phyloP scores from a whole-genome alignment of 257 asterid genomes.

The Linaria vulgaris region DNA sequence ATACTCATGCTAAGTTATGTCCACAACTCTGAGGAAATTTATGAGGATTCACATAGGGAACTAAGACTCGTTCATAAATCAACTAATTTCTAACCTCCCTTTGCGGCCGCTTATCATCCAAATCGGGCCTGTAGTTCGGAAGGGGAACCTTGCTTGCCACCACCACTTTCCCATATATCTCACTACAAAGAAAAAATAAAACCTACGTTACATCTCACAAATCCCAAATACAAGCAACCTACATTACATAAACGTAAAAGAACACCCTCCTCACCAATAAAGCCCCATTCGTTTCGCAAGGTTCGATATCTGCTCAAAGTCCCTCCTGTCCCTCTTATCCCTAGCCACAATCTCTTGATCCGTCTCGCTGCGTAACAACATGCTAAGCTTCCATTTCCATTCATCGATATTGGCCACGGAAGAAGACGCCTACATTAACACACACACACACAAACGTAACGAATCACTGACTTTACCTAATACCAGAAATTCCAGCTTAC shows the following conservation, averaged over 20 bases:
- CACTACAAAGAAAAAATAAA: conserved; percentile 43
- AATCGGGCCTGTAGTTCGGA: conserved; percentile 92
- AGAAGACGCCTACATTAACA: conserved; percentile 70
- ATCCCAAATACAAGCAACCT: conserved; percentile 22
- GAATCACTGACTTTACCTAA: not conserved
- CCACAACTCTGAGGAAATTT: not conserved
- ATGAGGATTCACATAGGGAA: not conserved
- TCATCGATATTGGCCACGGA: conserved; percentile 96
- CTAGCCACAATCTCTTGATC: conserved; percentile 83
- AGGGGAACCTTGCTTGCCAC: conserved; percentile 92
- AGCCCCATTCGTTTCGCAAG: conserved; percentile 95
- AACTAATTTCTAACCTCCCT: conserved; percentile 64
- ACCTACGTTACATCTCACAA: conserved; percentile 21
- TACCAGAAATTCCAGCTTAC: no score
- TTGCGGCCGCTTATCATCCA: conserved; percentile 96
- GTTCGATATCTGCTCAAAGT: conserved; percentile 85
- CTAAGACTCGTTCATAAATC: conserved; percentile 1
- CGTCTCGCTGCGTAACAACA: conserved; percentile 66
- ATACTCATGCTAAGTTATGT: no score
- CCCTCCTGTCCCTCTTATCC: conserved; percentile 91
- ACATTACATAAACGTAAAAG: conserved; percentile 14
- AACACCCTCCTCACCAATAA: conserved; percentile 55
- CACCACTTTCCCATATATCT: conserved; percentile 79
- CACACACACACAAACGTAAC: no score
- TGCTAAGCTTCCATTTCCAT: conserved; percentile 97